Conservation (phyloP, 129 eudicot genomes). For the Centella asiatica region DNA sequence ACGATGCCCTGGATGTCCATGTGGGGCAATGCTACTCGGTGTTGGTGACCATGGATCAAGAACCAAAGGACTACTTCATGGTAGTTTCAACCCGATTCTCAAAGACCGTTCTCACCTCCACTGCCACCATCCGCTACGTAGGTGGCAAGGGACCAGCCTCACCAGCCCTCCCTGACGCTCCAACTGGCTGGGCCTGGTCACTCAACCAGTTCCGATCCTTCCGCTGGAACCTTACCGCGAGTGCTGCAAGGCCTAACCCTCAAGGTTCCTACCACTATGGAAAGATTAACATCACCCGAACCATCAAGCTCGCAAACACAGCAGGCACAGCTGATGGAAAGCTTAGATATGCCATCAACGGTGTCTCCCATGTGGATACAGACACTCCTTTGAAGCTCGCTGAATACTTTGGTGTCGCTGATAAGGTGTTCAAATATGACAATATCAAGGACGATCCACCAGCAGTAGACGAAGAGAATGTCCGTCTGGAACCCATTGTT, state of each 20-base stretch:
- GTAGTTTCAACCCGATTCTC: constrained; percentile 44
- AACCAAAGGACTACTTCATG: constrained; percentile 39
- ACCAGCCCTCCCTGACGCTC: constrained; percentile 21
- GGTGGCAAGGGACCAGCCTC: constrained; percentile 35
- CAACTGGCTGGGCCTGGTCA: constrained; percentile 44
- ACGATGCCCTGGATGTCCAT: constrained; percentile 48
- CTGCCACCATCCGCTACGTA: constrained; percentile 27
- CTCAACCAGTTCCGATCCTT: constrained; percentile 50
- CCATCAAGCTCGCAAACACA: constrained; percentile 29
- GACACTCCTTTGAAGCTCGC: constrained; percentile 49
- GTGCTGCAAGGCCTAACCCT: constrained; percentile 22
- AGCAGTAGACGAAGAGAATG: constrained; percentile 8
- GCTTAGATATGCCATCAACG: constrained; percentile 43
- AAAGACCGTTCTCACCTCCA: constrained; percentile 25
- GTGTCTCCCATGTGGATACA: constrained; percentile 35
- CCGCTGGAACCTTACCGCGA: constrained; percentile 55
- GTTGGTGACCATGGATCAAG: constrained; percentile 38
- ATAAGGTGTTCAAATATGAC: constrained; percentile 42
- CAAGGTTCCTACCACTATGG: constrained; percentile 63
- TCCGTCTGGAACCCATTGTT: constrained; percentile 30
- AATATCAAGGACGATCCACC: constrained; percentile 29
- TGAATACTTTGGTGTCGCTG: constrained; percentile 26
- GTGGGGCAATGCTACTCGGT: constrained; percentile 49
- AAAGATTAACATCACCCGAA: constrained; percentile 42
- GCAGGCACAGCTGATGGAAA: constrained; percentile 28